Evolutionary conservation across 495 filamentous ascomycete genomes (phyloP).

Genomic region (Aspergillus nidulans): DNA sequence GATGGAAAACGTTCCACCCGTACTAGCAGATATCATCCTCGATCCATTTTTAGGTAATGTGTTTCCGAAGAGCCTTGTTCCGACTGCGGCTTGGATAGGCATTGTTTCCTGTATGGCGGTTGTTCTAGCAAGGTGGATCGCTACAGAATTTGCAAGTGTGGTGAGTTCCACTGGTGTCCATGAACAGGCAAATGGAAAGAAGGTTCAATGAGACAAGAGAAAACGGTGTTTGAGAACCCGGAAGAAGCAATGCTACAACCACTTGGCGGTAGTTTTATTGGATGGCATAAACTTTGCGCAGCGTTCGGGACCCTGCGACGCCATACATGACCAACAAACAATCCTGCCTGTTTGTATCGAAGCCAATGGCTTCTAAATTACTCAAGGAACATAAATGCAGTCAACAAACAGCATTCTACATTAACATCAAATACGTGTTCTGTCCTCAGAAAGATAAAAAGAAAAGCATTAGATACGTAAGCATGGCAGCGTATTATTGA

Average conservation of each 20-base stretch:
- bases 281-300: no score
- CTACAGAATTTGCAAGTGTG: constrained; percentile 25
- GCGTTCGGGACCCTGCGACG: no score
- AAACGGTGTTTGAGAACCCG: no score
- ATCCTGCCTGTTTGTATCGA: no score
- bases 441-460: background rate
- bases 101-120: constrained; percentile 51
- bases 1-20: constrained; percentile 71
- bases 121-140: constrained; percentile 36
- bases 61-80: constrained; percentile 64
- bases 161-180: constrained; percentile 7
- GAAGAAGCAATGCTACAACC: no score
- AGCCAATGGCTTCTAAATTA: no score
- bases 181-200: constrained; percentile 17
- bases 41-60: constrained; percentile 77
- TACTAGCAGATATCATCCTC: constrained; percentile 79
- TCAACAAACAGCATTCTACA: no score
- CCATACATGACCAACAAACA: no score
- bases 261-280: no score
- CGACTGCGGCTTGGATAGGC: constrained; percentile 58
- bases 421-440: no score
- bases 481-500: background rate
- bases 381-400: no score
- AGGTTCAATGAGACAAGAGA: constrained; percentile 12
- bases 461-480: background rate